Conservation (phyloP, 441 rosid species). For the Geranium incanum region DNA sequence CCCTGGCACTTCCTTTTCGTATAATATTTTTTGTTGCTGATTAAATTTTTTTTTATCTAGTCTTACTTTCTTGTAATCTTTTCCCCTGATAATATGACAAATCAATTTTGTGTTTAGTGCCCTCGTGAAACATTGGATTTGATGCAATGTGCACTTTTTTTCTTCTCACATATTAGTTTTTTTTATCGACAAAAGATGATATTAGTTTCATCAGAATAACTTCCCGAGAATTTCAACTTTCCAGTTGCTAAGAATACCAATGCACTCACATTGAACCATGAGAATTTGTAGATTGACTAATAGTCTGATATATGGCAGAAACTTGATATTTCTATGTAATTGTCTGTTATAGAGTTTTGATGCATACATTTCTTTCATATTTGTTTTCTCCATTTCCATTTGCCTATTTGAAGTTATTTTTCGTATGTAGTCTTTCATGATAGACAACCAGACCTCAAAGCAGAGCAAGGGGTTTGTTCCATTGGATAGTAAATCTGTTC, state of each 20-base stretch:
- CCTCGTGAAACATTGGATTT: too few relatives aligned
- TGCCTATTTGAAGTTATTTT: constrained; percentile 21
- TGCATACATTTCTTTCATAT: neutral
- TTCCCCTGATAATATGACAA: too few relatives aligned
- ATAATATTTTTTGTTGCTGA: too few relatives aligned
- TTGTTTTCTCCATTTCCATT: constrained; percentile 4
- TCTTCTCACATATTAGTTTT: too few relatives aligned
- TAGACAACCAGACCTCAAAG: constrained; percentile 59
- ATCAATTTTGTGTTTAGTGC: too few relatives aligned
- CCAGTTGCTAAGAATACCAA: neutral
- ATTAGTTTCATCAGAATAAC: too few relatives aligned
- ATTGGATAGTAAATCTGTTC: constrained; percentile 47
- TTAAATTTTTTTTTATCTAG: too few relatives aligned
- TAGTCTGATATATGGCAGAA: neutral
- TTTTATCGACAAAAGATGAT: too few relatives aligned
- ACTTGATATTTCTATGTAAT: neutral
- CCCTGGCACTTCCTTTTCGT: too few relatives aligned
- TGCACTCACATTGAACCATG: neutral
- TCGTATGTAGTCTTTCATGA: constrained; percentile 71
- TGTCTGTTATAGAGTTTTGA: neutral
- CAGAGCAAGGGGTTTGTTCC: constrained; percentile 33
- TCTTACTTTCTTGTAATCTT: too few relatives aligned
- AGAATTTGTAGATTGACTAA: neutral
- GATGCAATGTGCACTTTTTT: too few relatives aligned
- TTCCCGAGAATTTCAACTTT: neutral